A percentile compares a stretch with the other conserved stretches of the same genome.
phyloP scores from a whole-genome alignment of 2,329 filamentous ascomycete species.

The Helicocarpus griseus region DNA sequence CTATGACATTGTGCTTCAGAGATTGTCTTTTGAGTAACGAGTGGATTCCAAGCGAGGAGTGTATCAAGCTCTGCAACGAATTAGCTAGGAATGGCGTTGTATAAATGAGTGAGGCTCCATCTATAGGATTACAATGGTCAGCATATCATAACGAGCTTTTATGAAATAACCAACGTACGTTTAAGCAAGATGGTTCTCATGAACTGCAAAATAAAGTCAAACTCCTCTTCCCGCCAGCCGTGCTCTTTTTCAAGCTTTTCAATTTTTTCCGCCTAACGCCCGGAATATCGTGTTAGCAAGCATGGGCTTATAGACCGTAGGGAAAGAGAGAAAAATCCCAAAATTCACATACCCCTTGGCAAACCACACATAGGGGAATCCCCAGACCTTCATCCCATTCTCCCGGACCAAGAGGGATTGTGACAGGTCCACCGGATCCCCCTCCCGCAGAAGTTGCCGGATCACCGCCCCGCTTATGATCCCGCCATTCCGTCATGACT shows the following conservation, averaged over 20 bases:
- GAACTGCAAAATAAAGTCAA: slow-evolving; percentile 91
- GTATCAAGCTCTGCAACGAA: slow-evolving; percentile 67
- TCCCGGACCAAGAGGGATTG: slow-evolving; percentile 71
- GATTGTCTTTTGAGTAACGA: slow-evolving; percentile 69
- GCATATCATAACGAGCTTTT: background rate
- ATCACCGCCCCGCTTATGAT: slow-evolving; percentile 56
- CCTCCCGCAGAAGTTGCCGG: slow-evolving; percentile 45
- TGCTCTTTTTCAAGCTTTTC: slow-evolving; percentile 81
- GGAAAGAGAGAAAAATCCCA: background rate
- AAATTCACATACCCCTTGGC: slow-evolving; percentile 63
- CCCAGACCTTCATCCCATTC: slow-evolving; percentile 90
- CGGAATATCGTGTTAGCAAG: slow-evolving; percentile 15
- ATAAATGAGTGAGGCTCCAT: slow-evolving; percentile 77
- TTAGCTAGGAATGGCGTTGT: slow-evolving; percentile 67
- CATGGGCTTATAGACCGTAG: background rate
- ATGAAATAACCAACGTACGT: slow-evolving; percentile 40
- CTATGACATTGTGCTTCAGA: slow-evolving; percentile 83
- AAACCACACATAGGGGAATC: slow-evolving; percentile 84
- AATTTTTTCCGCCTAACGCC: slow-evolving; percentile 67
- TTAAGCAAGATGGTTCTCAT: slow-evolving; percentile 81
- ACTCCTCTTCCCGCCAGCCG: slow-evolving; percentile 91
- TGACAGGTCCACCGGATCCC: slow-evolving; percentile 55
- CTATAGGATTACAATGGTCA: slow-evolving; percentile 33
- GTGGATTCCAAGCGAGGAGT: slow-evolving; percentile 77
- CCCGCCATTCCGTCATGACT: slow-evolving; percentile 68